Percentiles rank a stretch among this genome's conserved stretches.
Evolutionary conservation across 805 yeast species (phyloP).

Genomic region (Kodamaea sagamina): DNA sequence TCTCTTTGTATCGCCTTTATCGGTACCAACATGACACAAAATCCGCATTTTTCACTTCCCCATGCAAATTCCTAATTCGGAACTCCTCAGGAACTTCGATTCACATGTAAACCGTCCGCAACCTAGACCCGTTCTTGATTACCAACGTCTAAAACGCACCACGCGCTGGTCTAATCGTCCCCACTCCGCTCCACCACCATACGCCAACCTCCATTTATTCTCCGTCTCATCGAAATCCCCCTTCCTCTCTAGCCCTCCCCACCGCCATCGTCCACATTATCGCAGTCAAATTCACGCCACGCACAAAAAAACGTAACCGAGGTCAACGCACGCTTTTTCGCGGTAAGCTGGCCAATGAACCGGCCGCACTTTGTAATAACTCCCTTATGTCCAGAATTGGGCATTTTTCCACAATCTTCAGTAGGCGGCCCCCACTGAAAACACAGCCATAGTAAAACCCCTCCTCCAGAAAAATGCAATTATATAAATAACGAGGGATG

Average conservation of each 20-base stretch:
- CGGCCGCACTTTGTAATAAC: slow-evolving; percentile 12
- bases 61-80: slow-evolving; percentile 2
- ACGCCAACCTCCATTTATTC: no score
- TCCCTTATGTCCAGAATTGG: slow-evolving; percentile 12
- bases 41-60: neutral
- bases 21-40: no score
- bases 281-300: neutral
- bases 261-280: no score
- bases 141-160: neutral
- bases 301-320: slow-evolving; percentile 1
- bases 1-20: no score
- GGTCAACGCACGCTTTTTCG: neutral
- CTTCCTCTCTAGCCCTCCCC: no score
- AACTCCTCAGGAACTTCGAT: neutral
- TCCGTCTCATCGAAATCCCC: no score
- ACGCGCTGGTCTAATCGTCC: no score
- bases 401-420: slow-evolving; percentile 6
- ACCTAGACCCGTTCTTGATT: slow-evolving; percentile 5
- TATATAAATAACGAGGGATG: slow-evolving; percentile 4
- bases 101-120: slow-evolving; percentile 2
- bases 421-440: slow-evolving; percentile 9
- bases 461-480: slow-evolving; percentile 6
- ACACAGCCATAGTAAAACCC: slow-evolving; percentile 2
- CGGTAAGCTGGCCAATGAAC: slow-evolving; percentile 9
- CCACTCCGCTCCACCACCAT: no score